These are phyloP conservation scores for grape (Vitis vinifera) DNA, from an alignment of 164 flowering plant species.

Conservation along the genomic window DNA sequence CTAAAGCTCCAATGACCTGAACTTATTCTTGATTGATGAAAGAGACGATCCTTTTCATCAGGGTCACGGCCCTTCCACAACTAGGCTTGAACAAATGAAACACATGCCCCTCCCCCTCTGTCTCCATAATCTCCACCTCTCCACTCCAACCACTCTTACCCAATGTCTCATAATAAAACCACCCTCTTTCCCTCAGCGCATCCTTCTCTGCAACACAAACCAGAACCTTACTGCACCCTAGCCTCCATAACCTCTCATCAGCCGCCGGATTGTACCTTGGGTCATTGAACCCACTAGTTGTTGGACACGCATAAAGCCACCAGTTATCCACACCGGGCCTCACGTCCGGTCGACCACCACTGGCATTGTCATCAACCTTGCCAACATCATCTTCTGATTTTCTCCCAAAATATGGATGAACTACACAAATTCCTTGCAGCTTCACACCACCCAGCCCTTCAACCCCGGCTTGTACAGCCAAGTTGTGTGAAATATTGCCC, in stretches of 20 bases:
- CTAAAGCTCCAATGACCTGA: too few species aligned
- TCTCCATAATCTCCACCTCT: neutral
- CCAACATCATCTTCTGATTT: neutral
- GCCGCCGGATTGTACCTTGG: neutral
- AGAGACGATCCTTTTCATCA: neutral
- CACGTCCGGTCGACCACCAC: neutral
- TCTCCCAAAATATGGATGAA: neutral
- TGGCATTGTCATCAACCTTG: neutral
- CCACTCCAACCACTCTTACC: neutral
- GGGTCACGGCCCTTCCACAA: neutral
- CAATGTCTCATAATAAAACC: neutral
- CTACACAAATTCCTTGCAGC: neutral
- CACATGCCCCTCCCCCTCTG: neutral
- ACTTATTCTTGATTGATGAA: neutral
- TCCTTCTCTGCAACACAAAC: slow-evolving; percentile 1
- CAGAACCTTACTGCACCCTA: neutral
- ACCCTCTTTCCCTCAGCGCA: neutral
- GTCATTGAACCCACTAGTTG: neutral
- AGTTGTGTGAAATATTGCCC: slow-evolving; percentile 8
- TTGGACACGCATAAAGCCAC: neutral
- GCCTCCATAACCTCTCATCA: neutral
- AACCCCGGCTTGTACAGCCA: neutral
- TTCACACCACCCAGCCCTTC: neutral
- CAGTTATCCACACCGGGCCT: neutral
- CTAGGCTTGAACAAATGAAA: neutral